Evolutionary conservation across 2,329 filamentous ascomycete genomes (phyloP), one percentile per base, ranked within the genome.

Genomic region (Cadophora sp.): DNA sequence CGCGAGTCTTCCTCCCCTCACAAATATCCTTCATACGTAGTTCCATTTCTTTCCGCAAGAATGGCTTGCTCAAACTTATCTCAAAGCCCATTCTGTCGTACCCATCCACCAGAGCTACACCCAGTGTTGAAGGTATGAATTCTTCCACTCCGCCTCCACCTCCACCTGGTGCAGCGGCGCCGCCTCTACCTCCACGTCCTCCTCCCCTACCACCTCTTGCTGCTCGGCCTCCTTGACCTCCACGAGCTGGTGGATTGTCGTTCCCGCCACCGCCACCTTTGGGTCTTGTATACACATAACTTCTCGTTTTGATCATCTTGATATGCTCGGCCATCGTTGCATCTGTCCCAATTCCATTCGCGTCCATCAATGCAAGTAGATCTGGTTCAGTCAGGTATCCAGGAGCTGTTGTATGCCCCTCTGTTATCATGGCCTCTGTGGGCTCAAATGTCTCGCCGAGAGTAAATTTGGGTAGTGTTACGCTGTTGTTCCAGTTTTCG

Each of bases 291-390:
- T 89, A 87, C 59, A 94, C 95, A 75, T 99, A 99, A 73, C 94
- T 85, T 67, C 96, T 85, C 66, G 94, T 88, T 79, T 98, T 94
- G 74, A 99, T 97, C 79, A 95, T 99, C 67, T 92, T 89, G 75
- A 99, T 99, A 77, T 99, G 96, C 75, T 99, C 96, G 0, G 96
- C 96, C 96, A 99, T 99, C 0, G 96, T 99, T 7, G 96, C 96
- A 81, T 99, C 96, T 11, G 96, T 99, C 14, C 96, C 96, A 71
- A 99, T 99, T 1, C 96, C 96, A 77, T 99, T 99, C 53, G 93
- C 94, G 80, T 99, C 96, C 96, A 99, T 99, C 13, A 99, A 85
- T 3, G 91, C 91, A 76, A 99, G 97, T 30, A 99, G 84, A 77
- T 99, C 96, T 0, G 96, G 94, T 77, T 99, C 96, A 0, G 96